Evolutionary conservation across 2,329 filamentous ascomycete species (phyloP), one percentile per base, ranked within the genome.

Genomic region (Monosporascus sp.): DNA sequence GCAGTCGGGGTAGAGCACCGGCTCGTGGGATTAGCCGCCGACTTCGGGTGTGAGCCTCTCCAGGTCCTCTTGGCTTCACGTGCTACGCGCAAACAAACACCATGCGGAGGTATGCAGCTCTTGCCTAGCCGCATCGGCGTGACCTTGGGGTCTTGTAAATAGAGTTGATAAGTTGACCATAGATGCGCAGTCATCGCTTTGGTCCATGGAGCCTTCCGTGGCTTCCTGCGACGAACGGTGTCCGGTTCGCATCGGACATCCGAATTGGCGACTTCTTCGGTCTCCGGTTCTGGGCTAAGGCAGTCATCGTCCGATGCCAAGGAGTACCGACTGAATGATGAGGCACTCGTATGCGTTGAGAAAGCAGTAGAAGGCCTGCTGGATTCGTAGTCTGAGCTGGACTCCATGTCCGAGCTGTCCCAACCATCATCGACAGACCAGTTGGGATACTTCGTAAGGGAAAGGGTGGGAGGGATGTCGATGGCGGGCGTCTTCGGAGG

Each of bases 131-230:
- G 78, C 56, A 88, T 82, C 0, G 84, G 84, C 1, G 84, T 88
- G 3, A 86, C 82, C 48, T 81, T 83, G 46, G 84, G 83, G 59
- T 88, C 84, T 63, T 85, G 81, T 41, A 87, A 70, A 60, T 87
- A 88, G 50, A 84, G 71, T 53, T 80, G 70, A 62, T 86, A 88
- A 1, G 81, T 85, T 5, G 80, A 76, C 84, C 84, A 88, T 9
- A 88, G 68, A 60, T 88, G 84, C 14, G 79, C 72, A 68, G 75
- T 83, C 82, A 87, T 86, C 18, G 81, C 76, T 55, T 79, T 80
- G 5, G 83, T 85, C 84, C 84, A 87, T 0, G 76, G 77, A 1
- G 80, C 79, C 63, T 78, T 82, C 54, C 79, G 72, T 36, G 68
- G 61, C 51, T 71, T 72, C 48, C 60, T 58, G 11, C 60, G 56